Evolutionary conservation across 2,329 filamentous ascomycete species (phyloP).

Genomic region (Microcera coccophila): DNA sequence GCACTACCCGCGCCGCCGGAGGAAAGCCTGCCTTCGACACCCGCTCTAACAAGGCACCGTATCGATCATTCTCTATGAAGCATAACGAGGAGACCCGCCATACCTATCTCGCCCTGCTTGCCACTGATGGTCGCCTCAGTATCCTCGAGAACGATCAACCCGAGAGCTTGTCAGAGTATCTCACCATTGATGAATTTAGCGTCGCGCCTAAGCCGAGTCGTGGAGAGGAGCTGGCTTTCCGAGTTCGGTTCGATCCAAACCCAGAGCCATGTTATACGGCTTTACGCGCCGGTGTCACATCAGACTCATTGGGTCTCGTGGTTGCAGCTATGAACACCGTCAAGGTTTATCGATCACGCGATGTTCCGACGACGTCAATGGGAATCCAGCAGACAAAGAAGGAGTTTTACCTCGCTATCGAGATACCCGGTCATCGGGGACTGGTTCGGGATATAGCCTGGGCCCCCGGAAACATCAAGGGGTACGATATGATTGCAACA

Average conservation of each 20-base stretch:
- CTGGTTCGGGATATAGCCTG: constrained; percentile 86
- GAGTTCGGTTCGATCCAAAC: constrained; percentile 84
- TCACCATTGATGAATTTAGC: constrained; percentile 69
- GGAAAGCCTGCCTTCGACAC: constrained; percentile 54
- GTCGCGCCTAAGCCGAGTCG: constrained; percentile 67
- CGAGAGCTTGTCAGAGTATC: constrained; percentile 75
- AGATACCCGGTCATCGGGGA: constrained; percentile 67
- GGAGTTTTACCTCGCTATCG: constrained; percentile 80
- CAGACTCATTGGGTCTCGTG: constrained; percentile 74
- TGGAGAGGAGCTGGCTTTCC: constrained; percentile 84
- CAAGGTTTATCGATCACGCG: constrained; percentile 74
- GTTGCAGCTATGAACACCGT: constrained; percentile 83
- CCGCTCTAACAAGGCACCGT: constrained; percentile 56
- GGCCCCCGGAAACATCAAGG: constrained; percentile 86
- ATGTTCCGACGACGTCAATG: constrained; percentile 50
- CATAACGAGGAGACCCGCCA: constrained; percentile 73
- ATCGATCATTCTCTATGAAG: constrained; percentile 81
- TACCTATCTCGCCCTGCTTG: constrained; percentile 80
- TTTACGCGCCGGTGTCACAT: constrained; percentile 73
- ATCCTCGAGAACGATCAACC: constrained; percentile 83
- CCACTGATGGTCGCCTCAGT: constrained; percentile 73
- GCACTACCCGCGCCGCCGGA: constrained; percentile 49
- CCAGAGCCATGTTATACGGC: constrained; percentile 74
- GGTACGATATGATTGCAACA: constrained; percentile 85
- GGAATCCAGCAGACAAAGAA: constrained; percentile 57